Conservation (phyloP, 2,329 filamentous ascomycete genomes). For the Monosporascus ibericus region DNA sequence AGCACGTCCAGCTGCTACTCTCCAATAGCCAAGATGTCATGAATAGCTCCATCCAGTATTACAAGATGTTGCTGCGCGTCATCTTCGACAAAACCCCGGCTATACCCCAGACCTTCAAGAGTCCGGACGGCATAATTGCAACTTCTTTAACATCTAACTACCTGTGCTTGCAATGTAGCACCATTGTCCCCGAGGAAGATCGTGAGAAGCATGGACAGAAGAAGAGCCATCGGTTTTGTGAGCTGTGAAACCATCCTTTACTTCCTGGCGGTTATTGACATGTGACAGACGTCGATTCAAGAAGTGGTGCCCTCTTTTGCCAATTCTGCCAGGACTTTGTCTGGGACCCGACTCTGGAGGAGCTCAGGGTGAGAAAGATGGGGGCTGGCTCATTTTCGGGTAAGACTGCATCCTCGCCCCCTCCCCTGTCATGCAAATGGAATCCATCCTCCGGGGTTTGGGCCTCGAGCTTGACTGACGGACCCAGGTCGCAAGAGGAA, state of each 20-base stretch:
- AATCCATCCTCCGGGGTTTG: too few relatives aligned
- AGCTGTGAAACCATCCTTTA: constrained; percentile 14
- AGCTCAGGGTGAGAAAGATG: constrained; percentile 64
- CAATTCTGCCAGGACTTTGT: constrained; percentile 78
- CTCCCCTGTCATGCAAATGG: not conserved
- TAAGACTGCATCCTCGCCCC: constrained; percentile 28
- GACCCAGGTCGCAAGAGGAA: constrained; percentile 63
- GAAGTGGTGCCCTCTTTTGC: constrained; percentile 69
- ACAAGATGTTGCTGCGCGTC: constrained; percentile 63
- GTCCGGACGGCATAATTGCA: constrained; percentile 47
- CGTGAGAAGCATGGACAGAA: constrained; percentile 60
- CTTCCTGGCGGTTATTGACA: not conserved
- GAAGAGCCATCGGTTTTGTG: constrained; percentile 71
- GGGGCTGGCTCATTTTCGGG: constrained; percentile 60
- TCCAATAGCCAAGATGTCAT: constrained; percentile 55
- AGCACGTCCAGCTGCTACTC: constrained; percentile 66
- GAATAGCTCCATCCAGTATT: constrained; percentile 64
- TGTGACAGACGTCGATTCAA: constrained; percentile 65
- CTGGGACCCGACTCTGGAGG: constrained; percentile 75
- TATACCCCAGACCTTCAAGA: constrained; percentile 59
- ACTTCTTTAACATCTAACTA: constrained; percentile 63
- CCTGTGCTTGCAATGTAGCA: constrained; percentile 67
- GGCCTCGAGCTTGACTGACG: constrained; percentile 2
- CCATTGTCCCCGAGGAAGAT: constrained; percentile 60
- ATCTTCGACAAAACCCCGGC: constrained; percentile 63